Evolutionary conservation across 768 basidiomycete genomes (phyloP).

Genomic region (Podaxis sp.): DNA sequence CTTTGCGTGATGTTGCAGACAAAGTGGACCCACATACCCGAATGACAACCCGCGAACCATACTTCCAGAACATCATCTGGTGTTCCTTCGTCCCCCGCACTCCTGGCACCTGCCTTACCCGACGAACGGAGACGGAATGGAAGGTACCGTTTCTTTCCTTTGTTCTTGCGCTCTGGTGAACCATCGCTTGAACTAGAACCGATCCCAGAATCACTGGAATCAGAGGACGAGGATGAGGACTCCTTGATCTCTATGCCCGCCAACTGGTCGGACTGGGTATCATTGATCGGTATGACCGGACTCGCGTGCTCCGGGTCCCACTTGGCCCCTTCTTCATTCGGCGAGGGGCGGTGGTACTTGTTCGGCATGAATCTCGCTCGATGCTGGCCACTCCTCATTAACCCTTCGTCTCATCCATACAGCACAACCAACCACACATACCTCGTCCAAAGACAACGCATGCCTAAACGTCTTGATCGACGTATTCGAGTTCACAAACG

Average conservation of each 20-base stretch:
- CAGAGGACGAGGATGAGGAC: slow-evolving; percentile 15
- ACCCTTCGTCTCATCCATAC: neutral
- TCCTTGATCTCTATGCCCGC: neutral
- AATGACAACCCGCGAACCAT: slow-evolving; percentile 77
- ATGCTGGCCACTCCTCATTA: slow-evolving; percentile 36
- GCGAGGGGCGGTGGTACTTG: slow-evolving; percentile 49
- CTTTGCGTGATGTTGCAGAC: neutral
- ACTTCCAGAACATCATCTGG: slow-evolving; percentile 64
- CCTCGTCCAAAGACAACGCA: slow-evolving; percentile 77
- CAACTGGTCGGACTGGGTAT: neutral
- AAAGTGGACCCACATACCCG: slow-evolving; percentile 42
- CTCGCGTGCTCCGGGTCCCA: slow-evolving; percentile 27
- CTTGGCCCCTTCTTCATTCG: slow-evolving; percentile 21
- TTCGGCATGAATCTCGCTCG: slow-evolving; percentile 68
- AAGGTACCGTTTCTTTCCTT: slow-evolving; percentile 10
- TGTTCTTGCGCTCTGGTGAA: neutral
- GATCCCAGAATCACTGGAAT: slow-evolving; percentile 7
- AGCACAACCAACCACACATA: slow-evolving; percentile 25
- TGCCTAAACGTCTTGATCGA: slow-evolving; percentile 74
- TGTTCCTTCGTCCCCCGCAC: slow-evolving; percentile 14
- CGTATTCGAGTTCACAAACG: slow-evolving; percentile 63
- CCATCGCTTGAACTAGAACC: neutral
- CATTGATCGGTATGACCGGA: slow-evolving; percentile 13
- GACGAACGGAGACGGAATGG: slow-evolving; percentile 1
- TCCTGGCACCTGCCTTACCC: slow-evolving; percentile 3